phyloP scores from a whole-genome alignment of 768 basidiomycete genomes.

The Suillus brevipes region DNA sequence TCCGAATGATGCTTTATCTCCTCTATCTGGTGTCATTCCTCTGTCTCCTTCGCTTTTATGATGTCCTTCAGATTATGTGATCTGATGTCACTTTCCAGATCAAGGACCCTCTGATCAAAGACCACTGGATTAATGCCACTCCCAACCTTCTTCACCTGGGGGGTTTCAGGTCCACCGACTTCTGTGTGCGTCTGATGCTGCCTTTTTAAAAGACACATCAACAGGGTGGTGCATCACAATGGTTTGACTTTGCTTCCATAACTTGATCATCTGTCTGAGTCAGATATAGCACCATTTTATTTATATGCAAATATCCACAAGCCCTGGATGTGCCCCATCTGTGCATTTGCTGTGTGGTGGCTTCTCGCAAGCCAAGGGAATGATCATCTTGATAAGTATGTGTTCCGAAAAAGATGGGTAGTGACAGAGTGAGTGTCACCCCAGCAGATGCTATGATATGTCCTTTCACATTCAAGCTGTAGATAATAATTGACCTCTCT shows the following conservation, averaged over 20 bases:
- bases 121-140: no score
- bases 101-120: neutral
- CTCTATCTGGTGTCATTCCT: slow-evolving; percentile 18
- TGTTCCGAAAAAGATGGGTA: slow-evolving; percentile 1
- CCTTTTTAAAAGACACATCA: slow-evolving; percentile 8
- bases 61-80: slow-evolving; percentile 24
- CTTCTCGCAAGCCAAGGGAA: neutral
- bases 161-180: no score
- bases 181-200: neutral
- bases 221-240: neutral
- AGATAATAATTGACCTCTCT: neutral
- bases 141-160: no score
- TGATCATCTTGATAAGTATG: neutral
- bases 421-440: slow-evolving; percentile 1
- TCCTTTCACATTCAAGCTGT: neutral
- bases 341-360: neutral
- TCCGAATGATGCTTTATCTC: slow-evolving; percentile 25
- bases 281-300: slow-evolving; percentile 22
- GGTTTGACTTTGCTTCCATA: neutral
- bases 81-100: slow-evolving; percentile 10
- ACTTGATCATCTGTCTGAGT: no score
- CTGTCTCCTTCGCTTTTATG: slow-evolving; percentile 25
- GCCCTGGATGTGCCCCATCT: neutral
- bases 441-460: slow-evolving; percentile 1
- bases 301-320: slow-evolving; percentile 19